These are phyloP conservation scores for Tuber calosporum DNA, from an alignment of 495 filamentous ascomycete species.

Conservation along the genomic window DNA sequence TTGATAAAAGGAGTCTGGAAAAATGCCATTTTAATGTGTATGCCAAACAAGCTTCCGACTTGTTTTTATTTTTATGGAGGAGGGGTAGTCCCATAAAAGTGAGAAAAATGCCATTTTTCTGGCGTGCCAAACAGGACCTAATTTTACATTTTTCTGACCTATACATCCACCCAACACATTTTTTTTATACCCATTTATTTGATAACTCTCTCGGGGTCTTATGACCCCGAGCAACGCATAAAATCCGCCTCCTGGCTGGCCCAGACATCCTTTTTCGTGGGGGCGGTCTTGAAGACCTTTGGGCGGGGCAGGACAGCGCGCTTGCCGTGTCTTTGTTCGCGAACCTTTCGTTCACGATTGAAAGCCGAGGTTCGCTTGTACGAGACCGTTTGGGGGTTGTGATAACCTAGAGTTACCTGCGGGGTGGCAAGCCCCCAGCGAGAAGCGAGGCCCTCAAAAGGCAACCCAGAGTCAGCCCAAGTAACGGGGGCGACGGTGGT, in stretches of 20 bases:
- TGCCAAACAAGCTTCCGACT: too few relatives aligned
- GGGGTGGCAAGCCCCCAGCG: not conserved
- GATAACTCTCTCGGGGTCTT: not conserved
- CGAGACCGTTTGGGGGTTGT: not conserved
- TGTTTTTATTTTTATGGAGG: too few relatives aligned
- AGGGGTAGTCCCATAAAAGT: too few relatives aligned
- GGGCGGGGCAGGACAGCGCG: not conserved
- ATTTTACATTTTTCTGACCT: too few relatives aligned
- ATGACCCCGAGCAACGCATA: not conserved
- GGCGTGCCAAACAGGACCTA: too few relatives aligned
- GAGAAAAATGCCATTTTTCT: too few relatives aligned
- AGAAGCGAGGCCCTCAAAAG: not conserved
- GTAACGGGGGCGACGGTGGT: not conserved
- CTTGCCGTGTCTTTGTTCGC: not conserved
- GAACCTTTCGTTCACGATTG: not conserved
- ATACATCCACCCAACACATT: too few relatives aligned
- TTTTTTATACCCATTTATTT: not conserved
- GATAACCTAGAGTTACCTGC: not conserved
- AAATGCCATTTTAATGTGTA: too few relatives aligned
- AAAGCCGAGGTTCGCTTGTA: not conserved
- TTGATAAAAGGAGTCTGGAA: too few relatives aligned
- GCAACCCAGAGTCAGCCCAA: not conserved
- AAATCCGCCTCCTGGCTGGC: not conserved
- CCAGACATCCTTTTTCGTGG: not conserved
- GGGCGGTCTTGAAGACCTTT: not conserved